Base-by-base conservation (phyloP, 2,329 filamentous ascomycete species). In the Talaromyces pinophilus region DNA sequence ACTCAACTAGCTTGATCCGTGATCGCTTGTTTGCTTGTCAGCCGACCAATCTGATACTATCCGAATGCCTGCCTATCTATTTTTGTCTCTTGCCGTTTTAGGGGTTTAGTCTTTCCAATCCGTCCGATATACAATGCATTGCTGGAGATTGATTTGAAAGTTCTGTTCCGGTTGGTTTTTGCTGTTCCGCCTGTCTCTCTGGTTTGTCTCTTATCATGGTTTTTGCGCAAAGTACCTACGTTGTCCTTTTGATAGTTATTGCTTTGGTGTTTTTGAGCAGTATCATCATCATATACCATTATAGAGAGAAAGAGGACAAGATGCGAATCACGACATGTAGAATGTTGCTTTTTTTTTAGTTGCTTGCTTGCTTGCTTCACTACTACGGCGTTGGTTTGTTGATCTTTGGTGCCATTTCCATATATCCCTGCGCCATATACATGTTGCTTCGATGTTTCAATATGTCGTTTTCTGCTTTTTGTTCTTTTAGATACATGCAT, bases 1-100 rank as follows among this genome's bases (percentile, higher is more conserved):
- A 22, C 52, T 15, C 25, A 42, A 28, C 60, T 55, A 63, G 61
- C 61, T 63, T 44, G 61, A 63, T 63, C 48, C 5, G 48, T 25
- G 61, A 44, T 63, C 48, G 61, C 61, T 54, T 54, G 22, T 3
- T 19, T 30, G 33, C 19, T 42, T 42, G 17, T 42, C 19, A 19
- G 17, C 10, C 15, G 30, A 30, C 38, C 48, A n/a, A 17, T 40
- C 46, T 40, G 44, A 40, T 30, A 42, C 30, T 52, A 54, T 33
- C 50, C 17, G 50, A 33, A 17, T 55, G 25, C 25, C 25, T 25
- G n/a, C 11, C 33, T 8, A n/a, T 22, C 5, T 19, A 19, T 40
- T 54, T n/a, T 54, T n/a, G 8, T 48, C 19, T n/a, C 28, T 30
- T 33, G 15, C 6, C 25, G 50, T 33, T 54, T 30, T 33, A n/a